A percentile compares a stretch with the other conserved stretches of the same genome.
These are phyloP conservation scores for Microbotryum saponariae DNA, from an alignment of 1,284 basidiomycete species.

Conservation along the genomic window DNA sequence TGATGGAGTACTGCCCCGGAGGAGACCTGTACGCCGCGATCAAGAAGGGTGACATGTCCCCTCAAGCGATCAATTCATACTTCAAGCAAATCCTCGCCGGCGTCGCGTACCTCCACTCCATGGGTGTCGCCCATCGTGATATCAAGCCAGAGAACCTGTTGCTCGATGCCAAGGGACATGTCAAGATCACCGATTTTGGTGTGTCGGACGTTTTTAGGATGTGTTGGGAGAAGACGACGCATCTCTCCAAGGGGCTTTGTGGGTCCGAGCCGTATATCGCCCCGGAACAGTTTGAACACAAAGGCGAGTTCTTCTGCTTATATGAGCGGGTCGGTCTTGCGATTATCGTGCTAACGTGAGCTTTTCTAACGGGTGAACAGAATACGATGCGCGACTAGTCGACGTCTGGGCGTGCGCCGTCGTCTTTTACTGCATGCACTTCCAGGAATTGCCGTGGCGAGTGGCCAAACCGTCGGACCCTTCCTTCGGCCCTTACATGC, in stretches of 20 bases:
- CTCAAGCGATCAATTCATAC: constrained; percentile 89
- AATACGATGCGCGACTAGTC: constrained; percentile 93
- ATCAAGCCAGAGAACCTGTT: constrained; percentile 97
- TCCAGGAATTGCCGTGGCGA: constrained; percentile 94
- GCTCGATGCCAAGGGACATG: constrained; percentile 82
- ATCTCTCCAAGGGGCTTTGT: constrained; percentile 93
- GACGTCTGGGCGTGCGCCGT: constrained; percentile 97
- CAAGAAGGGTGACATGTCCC: constrained; percentile 93
- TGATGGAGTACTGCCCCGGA: constrained; percentile 98
- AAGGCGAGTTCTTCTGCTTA: constrained; percentile 59
- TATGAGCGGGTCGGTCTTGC: constrained; percentile 7
- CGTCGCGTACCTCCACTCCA: constrained; percentile 81
- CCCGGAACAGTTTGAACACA: constrained; percentile 90
- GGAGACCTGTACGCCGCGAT: constrained; percentile 96
- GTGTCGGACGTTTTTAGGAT: constrained; percentile 96
- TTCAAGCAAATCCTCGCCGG: constrained; percentile 94
- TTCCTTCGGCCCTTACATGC: constrained; percentile 72
- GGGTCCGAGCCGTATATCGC: constrained; percentile 98
- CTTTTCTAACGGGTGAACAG: constrained; percentile 46
- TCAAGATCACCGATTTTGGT: constrained; percentile 99
- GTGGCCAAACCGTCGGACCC: constrained; percentile 78
- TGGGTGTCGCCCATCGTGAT: constrained; percentile 95
- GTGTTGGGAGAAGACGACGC: constrained; percentile 95
- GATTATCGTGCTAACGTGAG: constrained; percentile 29
- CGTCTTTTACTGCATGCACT: constrained; percentile 97